phyloP scores from a whole-genome alignment of 164 flowering plant species.

The Stephania yunnanensis region DNA sequence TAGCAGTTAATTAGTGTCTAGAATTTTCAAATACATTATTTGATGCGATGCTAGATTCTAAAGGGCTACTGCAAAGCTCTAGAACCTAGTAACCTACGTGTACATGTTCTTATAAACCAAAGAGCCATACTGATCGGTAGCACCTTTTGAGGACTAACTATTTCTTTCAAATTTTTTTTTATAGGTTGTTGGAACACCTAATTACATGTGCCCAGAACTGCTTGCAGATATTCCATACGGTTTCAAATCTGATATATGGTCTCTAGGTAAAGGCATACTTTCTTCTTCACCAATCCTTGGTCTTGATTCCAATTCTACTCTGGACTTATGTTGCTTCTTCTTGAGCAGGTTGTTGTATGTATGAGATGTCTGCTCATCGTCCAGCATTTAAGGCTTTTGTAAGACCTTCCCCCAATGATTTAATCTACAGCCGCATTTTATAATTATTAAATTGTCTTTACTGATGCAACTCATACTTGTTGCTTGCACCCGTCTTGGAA shows the following conservation, averaged over 20 bases:
- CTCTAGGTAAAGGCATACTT: slow-evolving; percentile 55
- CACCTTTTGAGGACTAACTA: background rate
- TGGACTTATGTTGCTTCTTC: slow-evolving; percentile 4
- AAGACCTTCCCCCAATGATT: slow-evolving; percentile 27
- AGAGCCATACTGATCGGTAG: background rate
- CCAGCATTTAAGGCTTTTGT: slow-evolving; percentile 99
- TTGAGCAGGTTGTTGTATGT: slow-evolving; percentile 88
- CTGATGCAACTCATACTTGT: background rate
- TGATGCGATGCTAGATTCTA: background rate
- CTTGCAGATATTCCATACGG: slow-evolving; percentile 99
- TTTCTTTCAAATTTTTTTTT: slow-evolving; percentile 3
- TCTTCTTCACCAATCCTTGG: slow-evolving; percentile 3
- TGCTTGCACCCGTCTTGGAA: background rate
- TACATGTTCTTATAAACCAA: background rate
- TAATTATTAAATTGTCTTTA: background rate
- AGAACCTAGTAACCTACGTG: background rate
- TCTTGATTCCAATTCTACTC: background rate
- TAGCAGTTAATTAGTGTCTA: background rate
- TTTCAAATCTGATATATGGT: slow-evolving; percentile 99
- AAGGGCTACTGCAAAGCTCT: background rate
- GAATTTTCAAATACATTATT: background rate
- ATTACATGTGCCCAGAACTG: slow-evolving; percentile 99
- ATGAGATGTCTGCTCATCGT: slow-evolving; percentile 99
- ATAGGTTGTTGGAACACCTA: slow-evolving; percentile 99
- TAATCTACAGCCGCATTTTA: background rate